Evolutionary conservation across 768 basidiomycete genomes (phyloP).

Genomic region (Galerina marginata): DNA sequence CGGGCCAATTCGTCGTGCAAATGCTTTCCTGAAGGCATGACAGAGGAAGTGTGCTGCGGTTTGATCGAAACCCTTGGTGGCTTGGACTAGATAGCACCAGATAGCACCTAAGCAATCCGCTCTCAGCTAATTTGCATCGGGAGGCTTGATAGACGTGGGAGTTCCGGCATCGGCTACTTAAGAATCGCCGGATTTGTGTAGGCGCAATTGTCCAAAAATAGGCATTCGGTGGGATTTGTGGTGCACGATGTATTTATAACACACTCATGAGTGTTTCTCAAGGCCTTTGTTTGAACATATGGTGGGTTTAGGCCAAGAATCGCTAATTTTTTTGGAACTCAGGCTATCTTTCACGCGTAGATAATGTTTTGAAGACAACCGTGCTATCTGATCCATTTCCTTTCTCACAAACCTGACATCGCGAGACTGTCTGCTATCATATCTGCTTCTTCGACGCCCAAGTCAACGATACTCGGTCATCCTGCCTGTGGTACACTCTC

Average conservation of each 20-base stretch:
- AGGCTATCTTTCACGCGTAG: no score
- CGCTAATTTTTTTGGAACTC: no score
- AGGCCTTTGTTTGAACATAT: no score
- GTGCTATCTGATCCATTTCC: background rate
- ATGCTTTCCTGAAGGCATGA: constrained; percentile 34
- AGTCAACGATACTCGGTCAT: background rate
- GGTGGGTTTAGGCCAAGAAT: no score
- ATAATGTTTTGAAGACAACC: no score
- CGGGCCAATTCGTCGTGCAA: constrained; percentile 60
- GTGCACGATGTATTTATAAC: background rate
- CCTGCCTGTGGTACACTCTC: no score
- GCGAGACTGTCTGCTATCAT: background rate
- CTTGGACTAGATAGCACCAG: background rate
- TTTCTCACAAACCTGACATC: constrained; percentile 1
- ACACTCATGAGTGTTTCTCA: no score
- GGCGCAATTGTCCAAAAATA: constrained; percentile 3
- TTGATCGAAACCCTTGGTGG: background rate
- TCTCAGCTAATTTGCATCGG: background rate
- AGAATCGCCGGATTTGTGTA: background rate
- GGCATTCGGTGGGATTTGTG: background rate
- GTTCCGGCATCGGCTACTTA: background rate
- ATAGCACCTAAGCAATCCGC: background rate
- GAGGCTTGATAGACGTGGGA: background rate
- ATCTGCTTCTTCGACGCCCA: background rate
- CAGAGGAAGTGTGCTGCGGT: background rate